phyloP scores from a whole-genome alignment of 2,329 filamentous ascomycete genomes.

The Ophiostoma ips region DNA sequence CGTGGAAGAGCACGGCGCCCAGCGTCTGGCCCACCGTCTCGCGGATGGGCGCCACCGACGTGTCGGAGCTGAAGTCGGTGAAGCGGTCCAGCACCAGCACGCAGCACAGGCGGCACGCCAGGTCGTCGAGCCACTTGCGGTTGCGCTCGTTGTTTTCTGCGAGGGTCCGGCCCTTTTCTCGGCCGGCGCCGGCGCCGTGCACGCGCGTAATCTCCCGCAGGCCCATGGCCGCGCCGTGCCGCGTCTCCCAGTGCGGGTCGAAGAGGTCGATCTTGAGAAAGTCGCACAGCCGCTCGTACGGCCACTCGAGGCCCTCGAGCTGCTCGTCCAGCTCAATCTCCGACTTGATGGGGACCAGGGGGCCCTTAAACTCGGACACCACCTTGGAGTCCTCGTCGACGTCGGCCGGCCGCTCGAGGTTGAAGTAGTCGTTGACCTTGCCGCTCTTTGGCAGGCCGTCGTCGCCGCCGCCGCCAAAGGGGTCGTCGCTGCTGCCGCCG shows the following conservation, averaged over 20 bases:
- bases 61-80: conserved; percentile 95
- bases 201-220: conserved; percentile 80
- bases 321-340: conserved; percentile 67
- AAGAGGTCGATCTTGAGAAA: conserved; percentile 90
- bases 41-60: conserved; percentile 86
- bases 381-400: conserved; percentile 85
- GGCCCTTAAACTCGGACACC: conserved; percentile 89
- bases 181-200: conserved; percentile 81
- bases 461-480: background rate
- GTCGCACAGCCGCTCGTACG: conserved; percentile 84
- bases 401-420: conserved; percentile 61
- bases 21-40: conserved; percentile 92
- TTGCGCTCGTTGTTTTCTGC: conserved; percentile 69
- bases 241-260: conserved; percentile 85
- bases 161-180: conserved; percentile 53
- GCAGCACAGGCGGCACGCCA: conserved; percentile 87
- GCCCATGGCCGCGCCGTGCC: conserved; percentile 92
- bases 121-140: conserved; percentile 76
- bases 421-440: conserved; percentile 74
- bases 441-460: conserved; percentile 44
- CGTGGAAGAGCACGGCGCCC: conserved; percentile 74
- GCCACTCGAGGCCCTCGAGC: conserved; percentile 75
- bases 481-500: conserved; percentile 35
- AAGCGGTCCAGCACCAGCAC: conserved; percentile 97
- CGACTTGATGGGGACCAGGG: conserved; percentile 66